Evolutionary conservation across 2,329 filamentous ascomycete genomes (phyloP).

Genomic region (Aspergillus unguis): DNA sequence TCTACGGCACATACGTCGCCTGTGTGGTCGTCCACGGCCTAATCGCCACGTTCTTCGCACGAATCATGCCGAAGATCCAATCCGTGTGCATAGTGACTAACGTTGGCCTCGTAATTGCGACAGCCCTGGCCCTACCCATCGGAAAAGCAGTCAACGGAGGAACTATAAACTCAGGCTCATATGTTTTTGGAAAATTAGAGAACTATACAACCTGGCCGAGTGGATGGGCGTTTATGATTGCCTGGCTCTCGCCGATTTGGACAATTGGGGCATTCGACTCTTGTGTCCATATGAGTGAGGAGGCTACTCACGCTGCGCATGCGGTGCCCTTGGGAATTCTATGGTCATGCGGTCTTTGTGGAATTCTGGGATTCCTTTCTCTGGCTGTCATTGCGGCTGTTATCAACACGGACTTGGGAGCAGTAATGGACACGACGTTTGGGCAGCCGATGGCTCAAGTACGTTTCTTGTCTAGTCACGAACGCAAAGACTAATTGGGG

Average conservation of each 20-base stretch:
- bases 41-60: slow-evolving; percentile 52
- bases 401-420: slow-evolving; percentile 52
- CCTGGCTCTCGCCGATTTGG: slow-evolving; percentile 62
- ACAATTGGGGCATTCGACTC: slow-evolving; percentile 54
- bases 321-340: slow-evolving; percentile 60
- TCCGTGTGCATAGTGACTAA: slow-evolving; percentile 55
- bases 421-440: slow-evolving; percentile 49
- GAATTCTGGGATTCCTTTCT: slow-evolving; percentile 57
- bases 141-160: slow-evolving; percentile 36
- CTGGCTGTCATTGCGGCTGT: slow-evolving; percentile 57
- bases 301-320: slow-evolving; percentile 57
- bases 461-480: not conserved
- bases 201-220: slow-evolving; percentile 58
- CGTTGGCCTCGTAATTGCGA: slow-evolving; percentile 52
- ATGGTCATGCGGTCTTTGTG: slow-evolving; percentile 48
- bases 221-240: slow-evolving; percentile 58
- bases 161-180: slow-evolving; percentile 38
- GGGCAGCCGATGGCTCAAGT: slow-evolving; percentile 58
- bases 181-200: slow-evolving; percentile 55
- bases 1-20: slow-evolving; percentile 57
- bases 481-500: not conserved
- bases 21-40: slow-evolving; percentile 54
- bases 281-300: slow-evolving; percentile 59
- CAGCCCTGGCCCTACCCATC: slow-evolving; percentile 55
- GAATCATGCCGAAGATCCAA: slow-evolving; percentile 59